Conservation (phyloP, 495 filamentous ascomycete species). For the Xylaria sp. region DNA sequence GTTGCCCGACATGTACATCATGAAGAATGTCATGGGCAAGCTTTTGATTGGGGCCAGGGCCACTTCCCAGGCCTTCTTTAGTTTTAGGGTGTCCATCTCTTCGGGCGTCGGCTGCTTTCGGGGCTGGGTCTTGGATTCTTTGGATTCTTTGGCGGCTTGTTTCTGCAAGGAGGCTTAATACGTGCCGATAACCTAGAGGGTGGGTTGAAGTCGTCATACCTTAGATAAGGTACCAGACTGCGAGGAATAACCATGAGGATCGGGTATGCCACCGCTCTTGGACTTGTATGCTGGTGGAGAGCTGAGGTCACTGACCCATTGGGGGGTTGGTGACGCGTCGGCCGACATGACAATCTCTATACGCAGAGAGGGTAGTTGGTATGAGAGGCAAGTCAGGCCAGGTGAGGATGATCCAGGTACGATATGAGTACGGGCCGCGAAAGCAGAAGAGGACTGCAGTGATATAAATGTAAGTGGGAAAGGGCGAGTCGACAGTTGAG, state of each 20-base stretch:
- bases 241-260: slow-evolving; percentile 86
- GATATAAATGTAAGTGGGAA: not conserved
- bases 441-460: not conserved
- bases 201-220: slow-evolving; percentile 45
- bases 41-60: slow-evolving; percentile 93
- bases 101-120: slow-evolving; percentile 68
- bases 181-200: not conserved
- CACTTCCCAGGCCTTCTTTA: slow-evolving; percentile 99
- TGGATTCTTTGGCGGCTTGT: slow-evolving; percentile 54
- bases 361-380: not conserved
- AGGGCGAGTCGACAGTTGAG: not conserved
- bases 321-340: slow-evolving; percentile 52
- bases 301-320: slow-evolving; percentile 83
- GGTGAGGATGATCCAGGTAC: not conserved
- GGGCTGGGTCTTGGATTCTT: slow-evolving; percentile 54
- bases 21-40: slow-evolving; percentile 96
- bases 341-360: slow-evolving; percentile 30
- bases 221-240: slow-evolving; percentile 58
- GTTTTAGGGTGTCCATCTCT: slow-evolving; percentile 91
- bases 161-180: slow-evolving; percentile 42
- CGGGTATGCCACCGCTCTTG: slow-evolving; percentile 70
- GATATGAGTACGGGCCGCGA: not conserved
- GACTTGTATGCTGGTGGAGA: slow-evolving; percentile 64
- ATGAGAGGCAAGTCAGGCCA: too few relatives aligned
- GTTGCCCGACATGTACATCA: slow-evolving; percentile 99